Base-by-base conservation (phyloP, 345 rosid genomes). In the Conringia planisiliqua region DNA sequence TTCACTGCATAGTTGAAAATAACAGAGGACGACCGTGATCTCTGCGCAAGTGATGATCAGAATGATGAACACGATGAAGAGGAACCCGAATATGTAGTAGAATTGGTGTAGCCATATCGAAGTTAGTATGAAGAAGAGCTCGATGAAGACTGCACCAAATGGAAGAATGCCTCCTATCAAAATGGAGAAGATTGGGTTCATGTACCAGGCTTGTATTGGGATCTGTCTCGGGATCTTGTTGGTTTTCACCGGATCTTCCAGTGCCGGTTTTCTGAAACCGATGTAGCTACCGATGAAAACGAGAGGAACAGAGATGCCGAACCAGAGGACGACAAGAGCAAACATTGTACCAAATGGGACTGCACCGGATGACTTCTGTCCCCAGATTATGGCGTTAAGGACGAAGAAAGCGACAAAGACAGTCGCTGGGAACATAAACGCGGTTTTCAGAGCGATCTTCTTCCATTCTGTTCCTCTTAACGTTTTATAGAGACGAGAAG, bases 321-420 rank as follows among this genome's bases (percentile, higher is more conserved):
- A 93, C 98, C 98, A 93, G 63, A 93, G 69, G 42, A 85, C 59
- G 7, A 93, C 93, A 6, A 93, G 84, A 17, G 90, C 93, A 72
- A 91, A 86, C 97, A 93, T 93, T 14, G 97, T 93, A 70, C 98
- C 97, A 10, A 90, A 93, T 29, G 98, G 98, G 58, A 93, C 91
- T 0, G 98, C 97, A 1, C 98, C 98, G 0, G 98, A 93, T 36
- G 98, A 93, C 52, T 89, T 86, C 72, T 93, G 87, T 0, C 98
- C 98, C 98, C 98, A 93, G 43, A 93, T 91, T 10, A 93, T 68
- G 38, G 96, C 91, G 67, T 93, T 91, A 68, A 93, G 79, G 73
- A 89, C 78, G 58, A 93, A 93, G 89, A 93, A 93, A 0, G 85
- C 68, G 13, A 85, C 78, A 61, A 88, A 93, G 68, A 87, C 55